Evolutionary conservation across 2,329 filamentous ascomycete species (phyloP), one percentile per base, ranked within the genome.

Genomic region (Sphaerostilbella broomeana): DNA sequence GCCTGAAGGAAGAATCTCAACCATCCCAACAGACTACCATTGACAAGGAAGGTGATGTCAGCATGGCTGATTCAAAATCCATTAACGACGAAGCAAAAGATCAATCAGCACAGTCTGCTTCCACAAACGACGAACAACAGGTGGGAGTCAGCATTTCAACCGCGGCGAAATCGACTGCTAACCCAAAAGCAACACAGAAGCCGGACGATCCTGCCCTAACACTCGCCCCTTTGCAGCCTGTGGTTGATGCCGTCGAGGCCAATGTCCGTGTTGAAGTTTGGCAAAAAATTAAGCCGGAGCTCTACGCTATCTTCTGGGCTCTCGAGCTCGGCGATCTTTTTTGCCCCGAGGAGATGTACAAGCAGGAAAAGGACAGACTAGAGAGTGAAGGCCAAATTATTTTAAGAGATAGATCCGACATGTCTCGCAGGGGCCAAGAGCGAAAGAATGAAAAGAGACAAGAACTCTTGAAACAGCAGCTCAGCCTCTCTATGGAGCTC

Each of bases 301-400:
- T 95, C 58, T 95, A 87, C 54, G 78, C 85, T 29, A 85, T 84
- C 0, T 98, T 98, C 63, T 98, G 92, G 92, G 82, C 89, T 35
- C 70, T 95, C 10, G 81, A 87, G 19, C 73, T 94, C 3, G 80
- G 84, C 31, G 90, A 98, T 57, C 69, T 95, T 42, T 76, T 78
- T 41, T 79, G 89, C 47, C 85, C 86, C 1, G 78, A 78, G 45
- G 73, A 79, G 22, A 84, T 82, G 44, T 98, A 98, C 57, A 75
- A 84, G 33, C 74, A 79, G 12, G 88, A 94, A 55, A 79, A 81
- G 24, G 75, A 78, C 15, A 73, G 79, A 7, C 69, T 88, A 16
- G 76, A 81, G 49, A 77, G 76, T 40, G 79, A 83, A 53, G 74
- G 83, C 33, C 70, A 77, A 22, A 72, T 79, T 1, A 70, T 92